Evolutionary conservation across 768 basidiomycete species (phyloP).

Genomic region (Clitopilus passeckerianus): DNA sequence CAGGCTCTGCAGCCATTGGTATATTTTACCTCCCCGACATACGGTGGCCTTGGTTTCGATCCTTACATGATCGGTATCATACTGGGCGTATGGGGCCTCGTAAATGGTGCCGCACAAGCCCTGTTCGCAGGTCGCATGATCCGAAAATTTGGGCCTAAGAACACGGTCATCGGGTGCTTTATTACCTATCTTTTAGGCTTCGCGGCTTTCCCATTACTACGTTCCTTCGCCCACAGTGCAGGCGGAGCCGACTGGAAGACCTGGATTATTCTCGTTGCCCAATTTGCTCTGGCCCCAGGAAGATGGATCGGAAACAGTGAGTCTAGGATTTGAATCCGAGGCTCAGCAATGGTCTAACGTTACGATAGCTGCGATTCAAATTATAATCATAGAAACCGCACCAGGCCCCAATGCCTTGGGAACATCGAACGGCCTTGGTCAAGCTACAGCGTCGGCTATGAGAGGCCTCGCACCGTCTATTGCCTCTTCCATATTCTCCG

Average conservation of each 20-base stretch:
- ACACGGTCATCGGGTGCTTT: slow-evolving; percentile 25
- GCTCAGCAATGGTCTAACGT: neutral
- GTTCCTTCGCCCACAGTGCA: slow-evolving; percentile 20
- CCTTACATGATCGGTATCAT: slow-evolving; percentile 35
- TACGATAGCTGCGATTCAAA: slow-evolving; percentile 7
- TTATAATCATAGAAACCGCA: slow-evolving; percentile 12
- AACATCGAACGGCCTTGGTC: slow-evolving; percentile 49
- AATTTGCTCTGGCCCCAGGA: no score
- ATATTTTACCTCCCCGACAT: slow-evolving; percentile 32
- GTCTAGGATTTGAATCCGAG: no score
- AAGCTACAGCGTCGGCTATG: slow-evolving; percentile 43
- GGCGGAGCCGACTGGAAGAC: slow-evolving; percentile 17
- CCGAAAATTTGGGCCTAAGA: slow-evolving; percentile 26
- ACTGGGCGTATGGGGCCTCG: slow-evolving; percentile 29
- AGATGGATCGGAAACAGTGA: no score
- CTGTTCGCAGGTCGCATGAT: slow-evolving; percentile 28
- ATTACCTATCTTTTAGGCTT: slow-evolving; percentile 21
- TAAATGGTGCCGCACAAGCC: slow-evolving; percentile 30
- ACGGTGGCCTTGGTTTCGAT: slow-evolving; percentile 37
- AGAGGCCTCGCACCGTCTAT: slow-evolving; percentile 48
- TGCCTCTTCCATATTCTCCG: slow-evolving; percentile 13
- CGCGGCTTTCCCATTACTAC: slow-evolving; percentile 34
- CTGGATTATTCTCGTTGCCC: slow-evolving; percentile 22
- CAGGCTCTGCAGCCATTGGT: slow-evolving; percentile 39
- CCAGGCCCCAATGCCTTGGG: slow-evolving; percentile 9